A percentile compares a stretch with the other conserved stretches of the same genome.
phyloP scores from a whole-genome alignment of 768 basidiomycete species.

The Kwoniella sp. region DNA sequence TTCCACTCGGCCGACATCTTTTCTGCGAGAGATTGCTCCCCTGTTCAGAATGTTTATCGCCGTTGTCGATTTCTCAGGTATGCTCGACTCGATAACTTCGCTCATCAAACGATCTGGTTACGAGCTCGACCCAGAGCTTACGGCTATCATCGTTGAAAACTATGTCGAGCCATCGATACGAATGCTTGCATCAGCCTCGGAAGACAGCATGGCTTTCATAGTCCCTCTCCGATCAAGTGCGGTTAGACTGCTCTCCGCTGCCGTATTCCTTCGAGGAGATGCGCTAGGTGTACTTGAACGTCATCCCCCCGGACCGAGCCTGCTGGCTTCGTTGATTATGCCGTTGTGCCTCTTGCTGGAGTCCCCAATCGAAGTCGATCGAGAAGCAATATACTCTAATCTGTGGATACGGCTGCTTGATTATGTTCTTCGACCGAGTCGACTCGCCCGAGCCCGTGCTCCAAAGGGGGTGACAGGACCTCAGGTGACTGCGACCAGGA shows the following conservation, averaged over 20 bases:
- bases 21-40: slow-evolving; percentile 36
- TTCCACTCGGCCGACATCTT: slow-evolving; percentile 20
- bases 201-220: slow-evolving; percentile 29
- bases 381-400: slow-evolving; percentile 21
- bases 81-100: slow-evolving; percentile 34
- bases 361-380: slow-evolving; percentile 20
- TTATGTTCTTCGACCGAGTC: slow-evolving; percentile 17
- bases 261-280: slow-evolving; percentile 35
- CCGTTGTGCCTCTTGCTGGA: slow-evolving; percentile 26
- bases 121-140: slow-evolving; percentile 23
- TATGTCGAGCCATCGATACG: slow-evolving; percentile 36
- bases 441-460: neutral
- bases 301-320: slow-evolving; percentile 11
- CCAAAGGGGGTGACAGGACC: neutral
- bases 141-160: slow-evolving; percentile 28
- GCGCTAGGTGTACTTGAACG: slow-evolving; percentile 28
- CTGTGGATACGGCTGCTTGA: slow-evolving; percentile 32
- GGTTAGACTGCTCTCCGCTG: slow-evolving; percentile 27
- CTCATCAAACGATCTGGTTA: slow-evolving; percentile 28
- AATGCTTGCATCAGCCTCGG: slow-evolving; percentile 24
- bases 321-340: slow-evolving; percentile 28
- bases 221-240: slow-evolving; percentile 25
- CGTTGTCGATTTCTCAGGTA: slow-evolving; percentile 42
- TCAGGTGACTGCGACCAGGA: slow-evolving; percentile 14
- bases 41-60: slow-evolving; percentile 36